Evolutionary conservation across 2,329 filamentous ascomycete species (phyloP).

Genomic region (Xylariaceae sp.): DNA sequence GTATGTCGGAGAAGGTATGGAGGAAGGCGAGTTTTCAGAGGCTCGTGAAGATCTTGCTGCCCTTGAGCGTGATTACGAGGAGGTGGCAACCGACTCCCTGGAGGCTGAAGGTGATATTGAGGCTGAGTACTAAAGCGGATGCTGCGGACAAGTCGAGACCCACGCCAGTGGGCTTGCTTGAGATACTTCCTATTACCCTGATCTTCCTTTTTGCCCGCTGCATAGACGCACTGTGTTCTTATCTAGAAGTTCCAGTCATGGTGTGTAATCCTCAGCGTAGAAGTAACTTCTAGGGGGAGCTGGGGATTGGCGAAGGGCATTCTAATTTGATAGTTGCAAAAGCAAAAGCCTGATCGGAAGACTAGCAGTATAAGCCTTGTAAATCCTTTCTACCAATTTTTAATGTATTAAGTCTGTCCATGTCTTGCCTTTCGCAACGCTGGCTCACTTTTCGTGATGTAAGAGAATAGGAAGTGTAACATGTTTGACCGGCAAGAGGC

Average conservation of each 20-base stretch:
- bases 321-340: conserved; percentile 18
- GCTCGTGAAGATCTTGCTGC: conserved; percentile 97
- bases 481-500: too few species aligned
- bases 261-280: conserved; percentile 12
- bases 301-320: conserved; percentile 15
- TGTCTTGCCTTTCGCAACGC: conserved; percentile 2
- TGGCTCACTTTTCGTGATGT: too few species aligned
- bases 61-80: conserved; percentile 97
- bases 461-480: too few species aligned
- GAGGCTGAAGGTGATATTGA: conserved; percentile 81
- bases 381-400: conserved; percentile 29
- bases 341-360: conserved; percentile 22
- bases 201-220: conserved; percentile 1
- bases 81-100: conserved; percentile 91
- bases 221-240: conserved; percentile 14
- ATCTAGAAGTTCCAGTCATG: conserved; percentile 12
- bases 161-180: conserved; percentile 11
- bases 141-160: conserved; percentile 13
- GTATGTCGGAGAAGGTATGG: conserved; percentile 99
- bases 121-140: conserved; percentile 75
- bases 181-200: conserved; percentile 6
- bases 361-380: conserved; percentile 31
- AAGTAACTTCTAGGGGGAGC: conserved; percentile 15
- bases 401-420: conserved; percentile 23
- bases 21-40: conserved; percentile 99